These are phyloP conservation scores for Pulveroboletus frians DNA, from an alignment of 768 basidiomycete species.

Conservation along the genomic window DNA sequence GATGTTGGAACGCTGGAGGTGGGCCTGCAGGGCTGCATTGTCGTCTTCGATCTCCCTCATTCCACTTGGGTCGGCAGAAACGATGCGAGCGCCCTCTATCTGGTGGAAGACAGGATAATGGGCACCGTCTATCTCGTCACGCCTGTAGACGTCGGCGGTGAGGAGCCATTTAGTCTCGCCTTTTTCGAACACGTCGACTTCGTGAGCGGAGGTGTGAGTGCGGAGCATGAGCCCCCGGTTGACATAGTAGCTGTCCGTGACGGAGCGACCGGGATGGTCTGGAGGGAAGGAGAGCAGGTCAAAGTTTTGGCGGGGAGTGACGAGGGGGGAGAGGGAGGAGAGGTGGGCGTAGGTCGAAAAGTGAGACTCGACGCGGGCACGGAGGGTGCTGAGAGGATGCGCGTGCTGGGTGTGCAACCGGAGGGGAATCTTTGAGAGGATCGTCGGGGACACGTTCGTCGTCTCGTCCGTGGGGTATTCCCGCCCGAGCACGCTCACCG, in stretches of 20 bases:
- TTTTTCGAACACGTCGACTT: conserved; percentile 81
- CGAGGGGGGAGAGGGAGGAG: conserved; percentile 80
- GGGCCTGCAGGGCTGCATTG: conserved; percentile 55
- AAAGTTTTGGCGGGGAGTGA: conserved; percentile 89
- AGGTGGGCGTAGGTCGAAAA: conserved; percentile 70
- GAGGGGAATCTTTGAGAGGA: conserved; percentile 73
- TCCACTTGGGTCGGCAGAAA: conserved; percentile 51
- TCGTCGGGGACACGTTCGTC: conserved; percentile 84
- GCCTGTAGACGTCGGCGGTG: conserved; percentile 93
- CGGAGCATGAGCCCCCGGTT: conserved; percentile 89
- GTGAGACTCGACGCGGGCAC: conserved; percentile 77
- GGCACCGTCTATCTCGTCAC: conserved; percentile 95
- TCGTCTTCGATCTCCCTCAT: conserved; percentile 65
- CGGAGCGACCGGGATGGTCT: conserved; percentile 89
- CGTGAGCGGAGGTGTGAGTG: conserved; percentile 98
- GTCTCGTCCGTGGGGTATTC: conserved; percentile 69
- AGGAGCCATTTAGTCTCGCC: conserved; percentile 84
- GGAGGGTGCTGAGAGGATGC: conserved; percentile 87
- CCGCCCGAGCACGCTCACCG: conserved; percentile 53
- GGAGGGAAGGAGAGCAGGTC: conserved; percentile 91
- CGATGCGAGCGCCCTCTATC: conserved; percentile 90
- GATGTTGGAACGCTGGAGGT: conserved; percentile 70
- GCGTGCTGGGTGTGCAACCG: conserved; percentile 68
- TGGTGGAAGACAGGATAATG: conserved; percentile 99
- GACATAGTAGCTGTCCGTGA: conserved; percentile 94